Evolutionary conservation across 1,284 basidiomycete species (phyloP), one percentile per base, ranked within the genome.

Genomic region (Polyporus tsugae): DNA sequence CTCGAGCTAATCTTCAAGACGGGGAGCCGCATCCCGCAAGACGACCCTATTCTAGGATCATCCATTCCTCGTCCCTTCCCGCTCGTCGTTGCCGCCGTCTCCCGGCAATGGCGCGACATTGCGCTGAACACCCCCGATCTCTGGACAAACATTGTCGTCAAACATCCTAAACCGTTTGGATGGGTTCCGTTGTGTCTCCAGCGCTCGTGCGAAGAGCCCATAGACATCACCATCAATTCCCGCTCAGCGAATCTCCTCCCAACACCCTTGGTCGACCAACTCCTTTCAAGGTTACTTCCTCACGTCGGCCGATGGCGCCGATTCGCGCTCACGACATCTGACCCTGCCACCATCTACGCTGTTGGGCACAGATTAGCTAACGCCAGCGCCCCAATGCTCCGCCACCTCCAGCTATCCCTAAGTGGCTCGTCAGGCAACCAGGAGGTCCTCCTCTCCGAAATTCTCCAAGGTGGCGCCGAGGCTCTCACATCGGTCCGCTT

Each of bases 41-140:
- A 70, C 52, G 72, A 70, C 25, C 72, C 67, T 35, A 68, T 73
- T 60, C 68, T 67, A n/a, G 72, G 70, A 33, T 64, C 69, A 13
- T 66, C 68, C 19, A 63, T 60, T 11, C 70, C 69, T 1, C 64
- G 72, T 9, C 75, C 76, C 1, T 74, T 76, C 36, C 74, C 74
- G 15, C 72, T 78, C 65, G 70, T 76, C 19, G 62, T 77, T 22
- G 68, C 75, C 10, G 73, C 73, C 33, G 76, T 78, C 33, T 78
- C 72, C n/a, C 73, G 72, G 44, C 73, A 73, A 49, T 78, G 77
- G 76, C 74, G 76, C 10, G 69, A 72, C 19, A 70, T 78, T n/a
- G 76, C 75, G 3, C 57, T 74, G n/a, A 69, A 61, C 22, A 75
- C 74, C 2, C 73, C 76, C 19, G 71, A 72, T 42, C 68, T 78